A percentile compares a stretch with the other conserved stretches of the same genome.
Evolutionary conservation across 192 early-diverging fungal genomes (phyloP).

Genomic region (Backusella tarrabulga): DNA sequence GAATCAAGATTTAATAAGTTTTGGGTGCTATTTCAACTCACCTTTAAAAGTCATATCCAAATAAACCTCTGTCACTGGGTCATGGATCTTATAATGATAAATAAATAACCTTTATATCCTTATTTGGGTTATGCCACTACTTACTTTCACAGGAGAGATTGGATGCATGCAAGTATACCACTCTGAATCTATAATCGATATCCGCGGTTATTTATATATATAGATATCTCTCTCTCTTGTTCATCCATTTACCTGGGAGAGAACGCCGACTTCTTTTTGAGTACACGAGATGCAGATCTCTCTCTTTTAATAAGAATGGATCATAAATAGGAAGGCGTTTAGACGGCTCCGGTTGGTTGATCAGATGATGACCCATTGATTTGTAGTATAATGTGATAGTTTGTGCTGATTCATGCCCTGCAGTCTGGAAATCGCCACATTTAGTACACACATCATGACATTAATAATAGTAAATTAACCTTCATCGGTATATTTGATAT

Average conservation of each 20-base stretch:
- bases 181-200: conserved; percentile 12
- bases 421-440: neutral
- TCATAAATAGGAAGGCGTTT: neutral
- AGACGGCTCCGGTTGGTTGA: conserved; percentile 9
- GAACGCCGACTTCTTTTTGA: conserved; percentile 15
- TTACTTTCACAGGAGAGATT: conserved; percentile 16
- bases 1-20: neutral
- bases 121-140: neutral
- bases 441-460: neutral
- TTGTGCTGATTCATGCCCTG: conserved; percentile 6
- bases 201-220: neutral
- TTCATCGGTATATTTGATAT: conserved; percentile 27
- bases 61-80: conserved; percentile 15
- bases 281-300: conserved; percentile 9
- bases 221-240: too few species aligned
- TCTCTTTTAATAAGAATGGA: neutral
- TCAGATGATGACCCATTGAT: neutral
- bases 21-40: neutral
- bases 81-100: neutral
- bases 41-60: conserved; percentile 25
- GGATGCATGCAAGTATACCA: conserved; percentile 26
- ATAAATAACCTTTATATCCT: neutral
- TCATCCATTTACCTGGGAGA: conserved; percentile 5
- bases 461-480: neutral
- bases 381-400: conserved; percentile 15